phyloP scores from a whole-genome alignment of 2,329 filamentous ascomycete genomes.

The Aspergillus carbonarius region DNA sequence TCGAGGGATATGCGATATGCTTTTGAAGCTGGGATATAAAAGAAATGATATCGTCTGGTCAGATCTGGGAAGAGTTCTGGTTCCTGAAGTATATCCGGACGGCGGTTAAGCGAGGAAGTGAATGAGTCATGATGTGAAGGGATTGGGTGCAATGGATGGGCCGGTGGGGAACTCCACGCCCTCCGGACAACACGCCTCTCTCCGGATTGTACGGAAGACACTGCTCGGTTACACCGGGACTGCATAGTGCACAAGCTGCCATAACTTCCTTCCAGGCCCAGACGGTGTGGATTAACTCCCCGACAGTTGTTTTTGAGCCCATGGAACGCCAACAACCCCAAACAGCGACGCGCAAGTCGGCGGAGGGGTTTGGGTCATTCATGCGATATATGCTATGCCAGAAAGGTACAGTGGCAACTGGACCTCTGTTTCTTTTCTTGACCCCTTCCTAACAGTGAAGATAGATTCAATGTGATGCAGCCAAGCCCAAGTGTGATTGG shows the following conservation, averaged over 20 bases:
- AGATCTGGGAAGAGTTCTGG: background rate
- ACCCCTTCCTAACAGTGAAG: background rate
- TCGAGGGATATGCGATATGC: background rate
- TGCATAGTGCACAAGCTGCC: background rate
- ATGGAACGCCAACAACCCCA: background rate
- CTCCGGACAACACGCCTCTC: background rate
- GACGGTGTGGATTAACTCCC: background rate
- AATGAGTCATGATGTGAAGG: background rate
- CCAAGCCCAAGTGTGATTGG: conserved; percentile 12
- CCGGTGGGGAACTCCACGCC: background rate
- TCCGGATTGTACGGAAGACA: background rate
- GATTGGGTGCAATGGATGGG: background rate
- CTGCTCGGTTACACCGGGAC: background rate
- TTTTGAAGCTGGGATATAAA: no score
- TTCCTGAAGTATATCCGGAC: background rate
- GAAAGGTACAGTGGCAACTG: conserved; percentile 3
- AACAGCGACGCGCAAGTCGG: background rate
- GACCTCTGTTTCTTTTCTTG: background rate
- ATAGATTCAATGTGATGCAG: conserved; percentile 14
- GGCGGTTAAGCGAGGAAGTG: background rate
- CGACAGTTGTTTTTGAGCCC: background rate
- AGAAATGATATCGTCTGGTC: background rate
- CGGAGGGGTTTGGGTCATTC: conserved; percentile 3
- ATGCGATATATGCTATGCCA: conserved; percentile 9
- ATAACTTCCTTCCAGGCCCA: background rate